Evolutionary conservation across 345 rosid species (phyloP).

Genomic region (Streptanthus diversifolius): DNA sequence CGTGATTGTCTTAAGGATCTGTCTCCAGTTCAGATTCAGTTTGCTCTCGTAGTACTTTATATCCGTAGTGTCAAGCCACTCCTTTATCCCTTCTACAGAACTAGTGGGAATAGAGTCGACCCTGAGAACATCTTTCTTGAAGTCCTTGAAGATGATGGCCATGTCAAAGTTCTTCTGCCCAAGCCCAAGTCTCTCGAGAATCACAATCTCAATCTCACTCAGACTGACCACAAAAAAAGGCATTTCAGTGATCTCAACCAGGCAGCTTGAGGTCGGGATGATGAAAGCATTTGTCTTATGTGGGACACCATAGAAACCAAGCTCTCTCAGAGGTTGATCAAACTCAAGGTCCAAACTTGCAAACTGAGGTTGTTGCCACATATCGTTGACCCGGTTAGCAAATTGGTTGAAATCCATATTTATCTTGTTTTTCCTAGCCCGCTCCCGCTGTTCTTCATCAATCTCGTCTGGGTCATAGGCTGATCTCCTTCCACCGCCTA

Average conservation of each 20-base stretch:
- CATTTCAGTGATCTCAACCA: constrained; percentile 79
- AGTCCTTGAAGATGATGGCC: constrained; percentile 90
- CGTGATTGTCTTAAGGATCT: constrained; percentile 76
- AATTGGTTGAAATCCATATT: constrained; percentile 82
- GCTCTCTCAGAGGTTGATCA: constrained; percentile 91
- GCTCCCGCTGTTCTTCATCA: constrained; percentile 90
- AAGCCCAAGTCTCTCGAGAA: constrained; percentile 91
- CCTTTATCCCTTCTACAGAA: constrained; percentile 79
- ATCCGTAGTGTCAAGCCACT: constrained; percentile 91
- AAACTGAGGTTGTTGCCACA: constrained; percentile 87
- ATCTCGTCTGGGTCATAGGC: constrained; percentile 96
- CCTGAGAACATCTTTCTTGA: constrained; percentile 80
- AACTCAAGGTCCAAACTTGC: constrained; percentile 81
- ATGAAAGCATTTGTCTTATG: constrained; percentile 75
- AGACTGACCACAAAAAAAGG: constrained; percentile 81
- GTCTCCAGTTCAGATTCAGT: constrained; percentile 91
- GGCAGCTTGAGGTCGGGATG: constrained; percentile 81
- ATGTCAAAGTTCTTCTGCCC: constrained; percentile 93
- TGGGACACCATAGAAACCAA: constrained; percentile 95
- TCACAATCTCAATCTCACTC: constrained; percentile 92
- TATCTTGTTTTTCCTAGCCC: constrained; percentile 78
- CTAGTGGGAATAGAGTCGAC: constrained; percentile 81
- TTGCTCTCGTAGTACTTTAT: constrained; percentile 93
- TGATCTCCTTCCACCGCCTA: constrained; percentile 90
- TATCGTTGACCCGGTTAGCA: constrained; percentile 75